Conservation (phyloP, 352 stramenopile genomes). For the Globisporangium paddicum region DNA sequence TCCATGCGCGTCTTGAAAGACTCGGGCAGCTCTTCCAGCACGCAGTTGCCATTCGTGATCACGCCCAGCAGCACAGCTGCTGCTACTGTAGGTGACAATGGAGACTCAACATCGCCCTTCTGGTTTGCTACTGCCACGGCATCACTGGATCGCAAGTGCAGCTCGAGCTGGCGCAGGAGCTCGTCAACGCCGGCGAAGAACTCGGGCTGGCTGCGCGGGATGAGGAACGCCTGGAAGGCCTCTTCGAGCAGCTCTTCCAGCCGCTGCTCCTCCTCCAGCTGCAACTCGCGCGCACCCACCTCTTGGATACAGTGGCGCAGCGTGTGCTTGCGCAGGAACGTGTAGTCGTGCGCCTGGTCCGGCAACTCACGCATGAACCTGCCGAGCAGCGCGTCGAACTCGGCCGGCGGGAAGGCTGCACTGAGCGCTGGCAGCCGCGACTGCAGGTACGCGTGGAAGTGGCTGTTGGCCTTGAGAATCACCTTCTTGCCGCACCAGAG, state of each 20-base stretch:
- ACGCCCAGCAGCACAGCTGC: constrained; percentile 25
- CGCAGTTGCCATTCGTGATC: constrained; percentile 79
- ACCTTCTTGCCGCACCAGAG: constrained; percentile 59
- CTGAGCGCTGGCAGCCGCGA: constrained; percentile 27
- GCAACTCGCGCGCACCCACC: constrained; percentile 19
- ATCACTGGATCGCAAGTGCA: constrained; percentile 16
- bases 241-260: constrained; percentile 41
- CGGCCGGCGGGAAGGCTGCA: constrained; percentile 32
- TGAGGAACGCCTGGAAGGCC: constrained; percentile 54
- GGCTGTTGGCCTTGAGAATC: constrained; percentile 33
- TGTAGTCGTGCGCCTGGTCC: constrained; percentile 57
- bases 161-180: constrained; percentile 36
- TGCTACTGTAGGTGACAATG: background rate
- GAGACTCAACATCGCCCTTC: background rate
- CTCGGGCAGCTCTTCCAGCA: constrained; percentile 32
- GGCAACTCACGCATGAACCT: constrained; percentile 39
- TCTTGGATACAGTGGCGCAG: constrained; percentile 38
- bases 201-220: constrained; percentile 49
- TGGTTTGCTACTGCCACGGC: background rate
- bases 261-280: constrained; percentile 11
- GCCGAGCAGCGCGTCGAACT: constrained; percentile 36
- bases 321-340: constrained; percentile 57
- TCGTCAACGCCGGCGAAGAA: constrained; percentile 54
- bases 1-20: constrained; percentile 38
- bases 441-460: constrained; percentile 48